These are phyloP conservation scores for Alternaria sp. DNA, from an alignment of 2,329 filamentous ascomycete species.

Conservation along the genomic window DNA sequence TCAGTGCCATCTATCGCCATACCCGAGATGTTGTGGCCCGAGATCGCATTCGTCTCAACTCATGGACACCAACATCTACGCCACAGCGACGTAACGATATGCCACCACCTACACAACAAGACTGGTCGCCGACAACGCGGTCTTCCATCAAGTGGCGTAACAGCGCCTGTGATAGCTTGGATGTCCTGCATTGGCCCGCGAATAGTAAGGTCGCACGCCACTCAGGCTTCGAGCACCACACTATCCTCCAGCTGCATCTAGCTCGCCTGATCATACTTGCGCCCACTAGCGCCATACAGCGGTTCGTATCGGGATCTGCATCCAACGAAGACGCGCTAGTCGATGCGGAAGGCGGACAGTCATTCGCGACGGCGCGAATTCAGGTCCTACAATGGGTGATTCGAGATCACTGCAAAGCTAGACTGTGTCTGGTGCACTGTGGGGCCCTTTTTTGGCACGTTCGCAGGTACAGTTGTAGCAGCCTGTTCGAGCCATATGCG, in stretches of 20 bases:
- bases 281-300: constrained; percentile 56
- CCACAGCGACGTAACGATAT: constrained; percentile 17
- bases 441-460: constrained; percentile 61
- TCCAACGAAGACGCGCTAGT: constrained; percentile 7
- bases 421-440: constrained; percentile 62
- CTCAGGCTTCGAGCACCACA: constrained; percentile 61
- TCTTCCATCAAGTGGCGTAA: constrained; percentile 59
- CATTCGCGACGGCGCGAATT: constrained; percentile 2
- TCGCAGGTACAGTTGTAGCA: constrained; percentile 54
- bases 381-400: constrained; percentile 57
- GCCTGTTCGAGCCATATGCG: constrained; percentile 56
- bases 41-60: constrained; percentile 54
- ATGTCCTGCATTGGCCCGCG: constrained; percentile 65
- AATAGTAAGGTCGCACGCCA: constrained; percentile 59
- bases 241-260: constrained; percentile 62
- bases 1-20: constrained; percentile 59
- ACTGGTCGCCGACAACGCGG: constrained; percentile 57
- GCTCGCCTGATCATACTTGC: constrained; percentile 60
- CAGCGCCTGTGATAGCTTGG: constrained; percentile 56
- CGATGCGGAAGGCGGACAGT: not conserved
- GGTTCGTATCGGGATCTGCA: constrained; percentile 44
- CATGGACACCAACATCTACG: constrained; percentile 34
- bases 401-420: constrained; percentile 62
- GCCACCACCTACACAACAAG: not conserved
- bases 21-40: constrained; percentile 58